These are phyloP conservation scores for Alternaria hordeiaustralica DNA, from an alignment of 2,329 filamentous ascomycete genomes.

Conservation along the genomic window DNA sequence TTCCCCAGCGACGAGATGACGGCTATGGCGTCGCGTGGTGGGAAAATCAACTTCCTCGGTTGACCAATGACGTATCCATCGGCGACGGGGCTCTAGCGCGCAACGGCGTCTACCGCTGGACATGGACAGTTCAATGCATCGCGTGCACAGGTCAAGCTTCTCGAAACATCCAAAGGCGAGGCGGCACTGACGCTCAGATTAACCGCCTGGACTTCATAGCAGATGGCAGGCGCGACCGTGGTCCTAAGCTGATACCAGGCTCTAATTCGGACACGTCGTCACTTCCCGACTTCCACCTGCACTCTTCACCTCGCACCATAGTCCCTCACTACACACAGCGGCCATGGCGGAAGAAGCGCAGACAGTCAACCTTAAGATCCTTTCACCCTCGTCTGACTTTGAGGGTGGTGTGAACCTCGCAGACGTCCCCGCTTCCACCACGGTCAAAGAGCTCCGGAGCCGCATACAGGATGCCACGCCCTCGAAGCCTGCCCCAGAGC, in stretches of 20 bases:
- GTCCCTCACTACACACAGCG: not conserved
- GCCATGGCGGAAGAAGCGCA: constrained; percentile 34
- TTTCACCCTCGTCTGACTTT: constrained; percentile 49
- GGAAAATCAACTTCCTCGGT: constrained; percentile 23
- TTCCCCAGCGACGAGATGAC: constrained; percentile 10
- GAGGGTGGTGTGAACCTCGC: constrained; percentile 42
- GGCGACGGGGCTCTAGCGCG: constrained; percentile 16
- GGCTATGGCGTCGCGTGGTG: constrained; percentile 21
- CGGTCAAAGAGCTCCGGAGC: constrained; percentile 60
- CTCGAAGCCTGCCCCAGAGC: constrained; percentile 42
- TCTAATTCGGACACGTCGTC: constrained; percentile 31
- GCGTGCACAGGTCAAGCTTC: not conserved
- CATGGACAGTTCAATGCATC: not conserved
- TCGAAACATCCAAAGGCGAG: not conserved
- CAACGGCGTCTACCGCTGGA: constrained; percentile 7
- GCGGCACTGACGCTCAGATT: not conserved
- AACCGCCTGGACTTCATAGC: not conserved
- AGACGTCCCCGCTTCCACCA: constrained; percentile 48
- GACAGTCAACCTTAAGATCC: constrained; percentile 47
- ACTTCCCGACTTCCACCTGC: constrained; percentile 1
- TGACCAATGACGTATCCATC: constrained; percentile 36
- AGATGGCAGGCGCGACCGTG: constrained; percentile 13
- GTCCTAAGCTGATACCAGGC: constrained; percentile 22
- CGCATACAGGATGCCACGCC: constrained; percentile 59
- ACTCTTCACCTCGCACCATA: constrained; percentile 3